A percentile compares a stretch with the other conserved stretches of the same genome.
Evolutionary conservation across 495 filamentous ascomycete genomes (phyloP).

Genomic region (Neurospora sp.): DNA sequence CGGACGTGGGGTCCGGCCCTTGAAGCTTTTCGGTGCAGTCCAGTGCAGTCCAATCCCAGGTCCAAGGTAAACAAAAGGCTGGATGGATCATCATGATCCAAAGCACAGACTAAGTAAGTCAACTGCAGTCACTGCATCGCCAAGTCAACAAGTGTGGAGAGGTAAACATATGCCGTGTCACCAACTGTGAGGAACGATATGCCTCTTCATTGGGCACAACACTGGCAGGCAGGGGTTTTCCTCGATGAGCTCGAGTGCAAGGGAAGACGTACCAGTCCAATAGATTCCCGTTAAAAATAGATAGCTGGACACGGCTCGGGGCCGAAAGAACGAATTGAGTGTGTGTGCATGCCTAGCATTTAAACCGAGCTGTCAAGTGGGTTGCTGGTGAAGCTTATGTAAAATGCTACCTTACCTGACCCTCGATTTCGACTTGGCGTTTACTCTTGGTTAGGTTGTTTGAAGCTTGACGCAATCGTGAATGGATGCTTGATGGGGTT

Average conservation of each 20-base stretch:
- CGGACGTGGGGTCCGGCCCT: not conserved
- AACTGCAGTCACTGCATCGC: not conserved
- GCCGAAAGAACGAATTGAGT: not conserved
- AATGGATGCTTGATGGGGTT: no score
- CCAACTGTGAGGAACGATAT: not conserved
- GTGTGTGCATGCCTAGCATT: not conserved
- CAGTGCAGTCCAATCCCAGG: not conserved
- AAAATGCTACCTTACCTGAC: not conserved
- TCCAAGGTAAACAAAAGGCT: not conserved
- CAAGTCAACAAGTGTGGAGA: not conserved
- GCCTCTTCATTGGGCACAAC: not conserved
- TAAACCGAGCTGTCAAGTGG: not conserved
- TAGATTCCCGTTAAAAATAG: not conserved
- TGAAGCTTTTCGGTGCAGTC: not conserved
- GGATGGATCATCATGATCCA: not conserved
- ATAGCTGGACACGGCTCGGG: not conserved
- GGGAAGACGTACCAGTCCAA: not conserved
- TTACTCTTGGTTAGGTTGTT: no score
- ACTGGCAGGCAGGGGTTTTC: not conserved
- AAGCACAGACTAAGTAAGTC: not conserved
- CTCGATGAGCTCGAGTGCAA: not conserved
- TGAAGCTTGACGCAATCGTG: no score
- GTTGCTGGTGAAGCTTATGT: not conserved
- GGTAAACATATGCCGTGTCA: not conserved
- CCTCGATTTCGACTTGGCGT: no score